Evolutionary conservation across 2,329 filamentous ascomycete species (phyloP).

Genomic region (Colletotrichum filicis): DNA sequence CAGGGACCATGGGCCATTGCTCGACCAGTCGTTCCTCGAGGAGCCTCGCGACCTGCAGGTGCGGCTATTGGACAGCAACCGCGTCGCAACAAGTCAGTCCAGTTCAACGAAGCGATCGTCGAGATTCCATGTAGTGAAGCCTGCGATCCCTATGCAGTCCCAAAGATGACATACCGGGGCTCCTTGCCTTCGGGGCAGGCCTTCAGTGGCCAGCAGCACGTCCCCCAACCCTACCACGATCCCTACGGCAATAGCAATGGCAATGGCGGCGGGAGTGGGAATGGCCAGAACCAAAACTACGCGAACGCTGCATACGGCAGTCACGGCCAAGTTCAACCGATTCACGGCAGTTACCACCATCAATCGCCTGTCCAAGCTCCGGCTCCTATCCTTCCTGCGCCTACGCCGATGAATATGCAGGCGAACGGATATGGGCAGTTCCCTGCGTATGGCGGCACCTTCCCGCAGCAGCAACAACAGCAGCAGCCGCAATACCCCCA

Average conservation of each 20-base stretch:
- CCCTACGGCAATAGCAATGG: constrained; percentile 22
- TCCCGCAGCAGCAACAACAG: constrained; percentile 40
- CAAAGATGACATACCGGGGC: constrained; percentile 50
- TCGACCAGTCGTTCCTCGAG: constrained; percentile 12
- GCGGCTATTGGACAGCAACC: constrained; percentile 34
- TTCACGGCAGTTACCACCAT: constrained; percentile 41
- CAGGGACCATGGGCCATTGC: constrained; percentile 4
- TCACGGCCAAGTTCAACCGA: constrained; percentile 41
- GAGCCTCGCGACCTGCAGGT: constrained; percentile 31
- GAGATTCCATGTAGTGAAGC: constrained; percentile 23
- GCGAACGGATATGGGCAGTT: constrained; percentile 34
- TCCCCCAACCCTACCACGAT: constrained; percentile 25
- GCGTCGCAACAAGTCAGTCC: constrained; percentile 28
- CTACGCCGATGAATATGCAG: constrained; percentile 38
- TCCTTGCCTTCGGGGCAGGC: constrained; percentile 53
- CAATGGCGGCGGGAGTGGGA: constrained; percentile 35
- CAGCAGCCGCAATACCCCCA: constrained; percentile 32
- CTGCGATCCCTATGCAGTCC: constrained; percentile 36
- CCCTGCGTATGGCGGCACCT: constrained; percentile 37
- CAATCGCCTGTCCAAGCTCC: constrained; percentile 41
- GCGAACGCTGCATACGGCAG: constrained; percentile 31
- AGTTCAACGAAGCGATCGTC: constrained; percentile 26
- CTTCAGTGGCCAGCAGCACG: constrained; percentile 49
- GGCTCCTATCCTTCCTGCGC: constrained; percentile 40
- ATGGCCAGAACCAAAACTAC: constrained; percentile 35